Evolutionary conservation across 2,329 filamentous ascomycete species (phyloP), one percentile per base, ranked within the genome.

Genomic region (Phyllosticta citrichinensis): DNA sequence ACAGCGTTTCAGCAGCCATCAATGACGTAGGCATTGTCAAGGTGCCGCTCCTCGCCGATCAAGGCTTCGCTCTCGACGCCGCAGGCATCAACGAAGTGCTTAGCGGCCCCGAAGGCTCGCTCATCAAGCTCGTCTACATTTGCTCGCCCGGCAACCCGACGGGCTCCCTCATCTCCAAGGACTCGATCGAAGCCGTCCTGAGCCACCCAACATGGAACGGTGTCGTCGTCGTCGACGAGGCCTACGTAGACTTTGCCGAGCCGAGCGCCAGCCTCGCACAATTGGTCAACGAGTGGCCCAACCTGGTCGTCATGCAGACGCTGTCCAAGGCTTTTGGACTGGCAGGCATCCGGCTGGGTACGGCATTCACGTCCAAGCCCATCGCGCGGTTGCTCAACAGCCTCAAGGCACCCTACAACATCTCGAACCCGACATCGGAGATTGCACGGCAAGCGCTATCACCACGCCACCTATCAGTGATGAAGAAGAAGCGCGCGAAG

Each of bases 321-420:
- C 81, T 97, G n/a, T 96, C 89, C 69, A 99, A 99, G 75, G 94
- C 91, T 0, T 99, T 99, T 70, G 94, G 94, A 27, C 83, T 99
- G 70, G 94, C 94, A 3, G 94, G 93, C 57, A 96, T 99, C 71
- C 83, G 94, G 17, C 81, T 99, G 1, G 94, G 94, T 55, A 89
- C 86, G 8, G 91, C 90, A 0, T 99, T 97, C 71, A 83, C 89
- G 5, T 83, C 85, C 10, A 80, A 85, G 0, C 81, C 85, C 5
- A 87, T 99, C 64, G 91, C 93, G 2, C 75, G 77, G 17, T 79
- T 99, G 12, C 81, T 99, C 60, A 99, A 99, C 77, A 91, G 82
- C 71, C 81, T 99, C 69, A 97, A 97, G 76, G 93, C 94, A 0
- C 94, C 94, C 0, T 99, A 99, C 78, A 97, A 97, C 75, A 87